Evolutionary conservation across 352 stramenopile species (phyloP).

Genomic region (Globisporangium nagaii): DNA sequence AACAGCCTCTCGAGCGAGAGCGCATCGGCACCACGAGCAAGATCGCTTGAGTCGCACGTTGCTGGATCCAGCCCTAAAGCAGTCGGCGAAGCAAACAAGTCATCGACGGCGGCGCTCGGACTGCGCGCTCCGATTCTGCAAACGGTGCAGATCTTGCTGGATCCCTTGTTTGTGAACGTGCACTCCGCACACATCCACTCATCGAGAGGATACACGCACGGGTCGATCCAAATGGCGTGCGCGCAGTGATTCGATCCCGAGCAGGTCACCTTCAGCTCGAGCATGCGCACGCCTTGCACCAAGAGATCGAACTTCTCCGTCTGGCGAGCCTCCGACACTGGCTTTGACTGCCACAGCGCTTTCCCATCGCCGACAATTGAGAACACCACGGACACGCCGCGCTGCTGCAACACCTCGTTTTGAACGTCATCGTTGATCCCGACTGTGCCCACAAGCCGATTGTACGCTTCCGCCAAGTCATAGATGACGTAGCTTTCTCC

Average conservation of each 20-base stretch:
- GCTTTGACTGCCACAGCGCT: slow-evolving; percentile 73
- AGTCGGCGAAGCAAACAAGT: background rate
- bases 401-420: slow-evolving; percentile 53
- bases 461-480: slow-evolving; percentile 61
- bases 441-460: slow-evolving; percentile 43
- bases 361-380: slow-evolving; percentile 67
- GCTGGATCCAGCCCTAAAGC: background rate
- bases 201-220: slow-evolving; percentile 53
- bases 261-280: slow-evolving; percentile 68
- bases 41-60: background rate
- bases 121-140: slow-evolving; percentile 33
- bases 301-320: slow-evolving; percentile 54
- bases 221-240: slow-evolving; percentile 79
- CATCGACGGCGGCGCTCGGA: background rate
- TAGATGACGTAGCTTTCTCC: slow-evolving; percentile 80
- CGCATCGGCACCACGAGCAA: background rate
- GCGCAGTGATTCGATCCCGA: slow-evolving; percentile 72
- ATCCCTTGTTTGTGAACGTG: slow-evolving; percentile 67
- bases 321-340: slow-evolving; percentile 26
- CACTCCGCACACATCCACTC: slow-evolving; percentile 72
- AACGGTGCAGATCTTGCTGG: slow-evolving; percentile 33
- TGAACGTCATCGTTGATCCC: slow-evolving; percentile 73
- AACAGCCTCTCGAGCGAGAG: slow-evolving; percentile 1
- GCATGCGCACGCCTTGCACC: slow-evolving; percentile 61
- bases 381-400: slow-evolving; percentile 51